phyloP scores from a whole-genome alignment of 768 basidiomycete species.

The Mycena venus region DNA sequence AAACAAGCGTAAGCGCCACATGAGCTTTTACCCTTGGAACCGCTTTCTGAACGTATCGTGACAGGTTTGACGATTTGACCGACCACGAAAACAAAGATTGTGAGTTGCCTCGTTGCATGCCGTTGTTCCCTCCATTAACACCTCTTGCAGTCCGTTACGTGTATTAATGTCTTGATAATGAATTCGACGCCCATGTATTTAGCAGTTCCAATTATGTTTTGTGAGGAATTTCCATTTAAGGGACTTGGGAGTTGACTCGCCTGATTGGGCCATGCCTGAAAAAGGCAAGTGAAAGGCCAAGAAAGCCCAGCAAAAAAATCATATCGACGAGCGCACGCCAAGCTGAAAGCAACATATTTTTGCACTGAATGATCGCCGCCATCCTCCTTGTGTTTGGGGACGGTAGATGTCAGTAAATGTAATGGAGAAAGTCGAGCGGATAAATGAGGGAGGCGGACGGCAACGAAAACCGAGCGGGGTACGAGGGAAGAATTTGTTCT shows the following conservation, averaged over 20 bases:
- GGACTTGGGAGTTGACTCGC: slow-evolving; percentile 1
- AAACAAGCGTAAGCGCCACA: slow-evolving; percentile 12
- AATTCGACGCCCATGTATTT: slow-evolving; percentile 4
- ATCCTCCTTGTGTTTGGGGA: no score
- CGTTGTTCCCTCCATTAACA: neutral
- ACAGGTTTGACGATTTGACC: slow-evolving; percentile 62
- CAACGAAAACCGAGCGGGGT: no score
- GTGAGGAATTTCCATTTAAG: slow-evolving; percentile 1
- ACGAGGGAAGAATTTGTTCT: no score
- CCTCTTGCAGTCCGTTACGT: slow-evolving; percentile 51
- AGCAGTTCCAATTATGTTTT: neutral
- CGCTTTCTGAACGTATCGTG: neutral
- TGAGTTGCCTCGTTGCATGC: slow-evolving; percentile 34
- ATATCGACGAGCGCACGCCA: no score
- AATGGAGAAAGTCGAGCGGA: no score
- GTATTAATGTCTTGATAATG: slow-evolving; percentile 40
- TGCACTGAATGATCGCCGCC: no score
- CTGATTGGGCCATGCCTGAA: neutral
- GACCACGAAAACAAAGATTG: slow-evolving; percentile 63
- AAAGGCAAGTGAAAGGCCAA: no score
- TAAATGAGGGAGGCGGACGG: no score
- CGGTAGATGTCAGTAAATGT: no score
- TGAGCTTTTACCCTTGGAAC: no score
- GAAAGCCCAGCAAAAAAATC: neutral
- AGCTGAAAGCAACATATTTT: no score